phyloP scores from a whole-genome alignment of 257 asterid species.

The Primulina huaijiensis region DNA sequence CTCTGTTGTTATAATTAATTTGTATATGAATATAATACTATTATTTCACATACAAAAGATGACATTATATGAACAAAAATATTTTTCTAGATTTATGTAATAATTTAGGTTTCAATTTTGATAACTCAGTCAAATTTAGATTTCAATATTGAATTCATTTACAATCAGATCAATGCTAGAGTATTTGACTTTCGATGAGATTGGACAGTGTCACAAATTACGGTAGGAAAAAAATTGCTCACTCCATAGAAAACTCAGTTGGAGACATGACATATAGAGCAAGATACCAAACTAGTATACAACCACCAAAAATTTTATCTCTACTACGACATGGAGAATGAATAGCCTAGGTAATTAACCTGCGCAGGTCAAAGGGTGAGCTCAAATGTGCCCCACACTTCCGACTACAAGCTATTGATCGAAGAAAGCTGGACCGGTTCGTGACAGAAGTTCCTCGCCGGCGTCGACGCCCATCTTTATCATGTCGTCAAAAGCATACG shows the following conservation, averaged over 20 bases:
- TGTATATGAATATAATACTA: no score
- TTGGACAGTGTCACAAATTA: no score
- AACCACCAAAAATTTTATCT: slow-evolving; percentile 15
- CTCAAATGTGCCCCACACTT: background rate
- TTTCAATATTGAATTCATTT: no score
- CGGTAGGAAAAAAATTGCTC: background rate
- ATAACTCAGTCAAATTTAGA: no score
- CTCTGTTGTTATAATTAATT: no score
- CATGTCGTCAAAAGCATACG: slow-evolving; percentile 68
- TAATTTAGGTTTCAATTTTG: no score
- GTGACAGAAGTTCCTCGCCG: slow-evolving; percentile 80
- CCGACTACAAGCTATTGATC: slow-evolving; percentile 17
- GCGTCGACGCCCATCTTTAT: slow-evolving; percentile 83
- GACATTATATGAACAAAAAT: no score
- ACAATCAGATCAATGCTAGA: no score
- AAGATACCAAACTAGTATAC: slow-evolving; percentile 15
- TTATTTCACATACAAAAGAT: no score
- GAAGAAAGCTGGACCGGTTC: slow-evolving; percentile 82
- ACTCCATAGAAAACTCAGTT: background rate
- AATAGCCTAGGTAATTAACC: slow-evolving; percentile 20
- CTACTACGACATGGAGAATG: slow-evolving; percentile 6
- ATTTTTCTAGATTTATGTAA: no score
- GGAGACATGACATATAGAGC: background rate
- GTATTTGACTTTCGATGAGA: no score
- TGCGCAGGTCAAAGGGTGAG: slow-evolving; percentile 6